A percentile compares a stretch with the other conserved stretches of the same genome.
phyloP scores from a whole-genome alignment of 2,329 filamentous ascomycete genomes.

The Paracamarosporium sp. region DNA sequence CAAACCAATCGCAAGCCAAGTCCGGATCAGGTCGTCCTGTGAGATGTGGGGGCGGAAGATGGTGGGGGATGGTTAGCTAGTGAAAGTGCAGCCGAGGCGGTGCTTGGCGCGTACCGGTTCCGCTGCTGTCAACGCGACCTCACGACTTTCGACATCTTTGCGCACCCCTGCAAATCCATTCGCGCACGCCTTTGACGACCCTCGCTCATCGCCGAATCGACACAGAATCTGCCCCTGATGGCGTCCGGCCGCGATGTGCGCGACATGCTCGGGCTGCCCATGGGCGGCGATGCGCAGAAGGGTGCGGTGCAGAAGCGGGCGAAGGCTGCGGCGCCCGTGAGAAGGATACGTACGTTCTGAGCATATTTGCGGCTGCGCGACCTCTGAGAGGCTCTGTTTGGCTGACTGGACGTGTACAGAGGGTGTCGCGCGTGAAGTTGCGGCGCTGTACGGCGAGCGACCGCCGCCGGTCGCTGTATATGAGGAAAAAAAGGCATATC shows the following conservation, averaged over 20 bases:
- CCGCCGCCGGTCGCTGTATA: conserved; percentile 50
- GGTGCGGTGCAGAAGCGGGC: conserved; percentile 74
- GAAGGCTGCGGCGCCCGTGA: conserved; percentile 63
- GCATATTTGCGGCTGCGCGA: not conserved
- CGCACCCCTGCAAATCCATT: conserved; percentile 39
- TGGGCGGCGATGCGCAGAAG: conserved; percentile 52
- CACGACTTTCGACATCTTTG: conserved; percentile 16
- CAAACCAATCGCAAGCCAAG: not conserved
- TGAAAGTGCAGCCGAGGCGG: not conserved
- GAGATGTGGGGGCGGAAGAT: not conserved
- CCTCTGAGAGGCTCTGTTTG: not conserved
- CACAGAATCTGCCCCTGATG: conserved; percentile 34
- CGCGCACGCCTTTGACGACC: conserved; percentile 8
- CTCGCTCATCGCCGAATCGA: conserved; percentile 21
- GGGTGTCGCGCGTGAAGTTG: conserved; percentile 50
- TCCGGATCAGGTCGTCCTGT: not conserved
- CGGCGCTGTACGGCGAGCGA: conserved; percentile 49
- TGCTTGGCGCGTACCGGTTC: conserved; percentile 7
- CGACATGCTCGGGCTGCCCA: conserved; percentile 84
- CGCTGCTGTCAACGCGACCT: conserved; percentile 19
- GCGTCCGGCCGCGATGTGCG: conserved; percentile 69
- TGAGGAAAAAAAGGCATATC: conserved; percentile 48
- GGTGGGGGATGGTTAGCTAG: not conserved
- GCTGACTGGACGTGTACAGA: conserved; percentile 35
- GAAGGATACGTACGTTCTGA: conserved; percentile 58